phyloP scores from a whole-genome alignment of 129 eudicot genomes.

The Ambrosia trifida region DNA sequence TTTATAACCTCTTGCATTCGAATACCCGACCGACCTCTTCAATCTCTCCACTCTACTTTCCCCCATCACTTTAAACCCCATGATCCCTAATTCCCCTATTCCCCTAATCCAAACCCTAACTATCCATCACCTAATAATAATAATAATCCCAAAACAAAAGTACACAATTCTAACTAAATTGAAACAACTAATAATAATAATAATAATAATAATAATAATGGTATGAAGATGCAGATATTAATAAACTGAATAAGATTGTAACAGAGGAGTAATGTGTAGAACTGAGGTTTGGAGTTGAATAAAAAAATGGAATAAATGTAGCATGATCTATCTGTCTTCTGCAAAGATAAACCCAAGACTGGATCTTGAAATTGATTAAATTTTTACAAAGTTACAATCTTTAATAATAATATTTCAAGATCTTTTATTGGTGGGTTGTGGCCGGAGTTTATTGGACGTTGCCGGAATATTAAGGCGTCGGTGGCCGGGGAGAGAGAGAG shows the following conservation, averaged over 20 bases:
- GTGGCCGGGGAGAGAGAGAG: conserved; percentile 40
- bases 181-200: not conserved
- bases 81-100: conserved; percentile 8
- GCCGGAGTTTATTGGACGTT: conserved; percentile 11
- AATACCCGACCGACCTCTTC: conserved; percentile 32
- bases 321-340: not conserved
- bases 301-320: conserved; percentile 33
- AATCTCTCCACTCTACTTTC: conserved; percentile 57
- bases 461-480: conserved; percentile 42
- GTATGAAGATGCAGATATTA: conserved; percentile 25
- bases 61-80: conserved; percentile 66
- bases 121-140: not conserved
- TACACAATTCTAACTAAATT: not conserved
- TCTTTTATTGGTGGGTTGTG: not conserved
- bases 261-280: conserved; percentile 11
- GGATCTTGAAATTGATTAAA: conserved; percentile 28
- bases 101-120: conserved; percentile 23
- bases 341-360: conserved; percentile 8
- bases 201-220: conserved; percentile 2
- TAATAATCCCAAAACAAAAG: not conserved
- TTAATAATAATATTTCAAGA: not conserved
- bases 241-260: not conserved
- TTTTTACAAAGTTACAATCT: conserved; percentile 11
- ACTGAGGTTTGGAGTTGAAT: not conserved
- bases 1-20: conserved; percentile 19